A percentile compares a stretch with the other conserved stretches of the same genome.
phyloP scores from a whole-genome alignment of 1,284 basidiomycete species.

The Leccinum olivaceoglutinosum region DNA sequence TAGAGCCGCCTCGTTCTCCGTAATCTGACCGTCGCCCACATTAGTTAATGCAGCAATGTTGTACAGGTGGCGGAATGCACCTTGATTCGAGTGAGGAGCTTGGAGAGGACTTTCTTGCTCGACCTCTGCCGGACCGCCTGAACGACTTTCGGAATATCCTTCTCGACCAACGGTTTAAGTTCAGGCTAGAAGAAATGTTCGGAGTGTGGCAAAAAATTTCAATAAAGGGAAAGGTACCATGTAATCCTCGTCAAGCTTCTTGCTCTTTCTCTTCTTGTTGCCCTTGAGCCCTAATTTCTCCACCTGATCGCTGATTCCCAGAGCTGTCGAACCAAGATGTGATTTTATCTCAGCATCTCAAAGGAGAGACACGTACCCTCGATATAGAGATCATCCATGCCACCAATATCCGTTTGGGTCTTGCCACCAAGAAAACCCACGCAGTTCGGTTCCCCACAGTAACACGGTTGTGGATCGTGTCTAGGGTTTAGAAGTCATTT shows the following conservation, averaged over 20 bases:
- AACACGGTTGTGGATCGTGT: conserved; percentile 93
- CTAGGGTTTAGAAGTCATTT: conserved; percentile 36
- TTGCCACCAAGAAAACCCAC: conserved; percentile 96
- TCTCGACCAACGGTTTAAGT: conserved; percentile 70
- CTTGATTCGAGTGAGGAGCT: conserved; percentile 83
- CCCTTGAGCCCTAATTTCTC: conserved; percentile 80
- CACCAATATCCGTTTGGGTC: conserved; percentile 93
- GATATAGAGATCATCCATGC: conserved; percentile 93
- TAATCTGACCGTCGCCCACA: conserved; percentile 52
- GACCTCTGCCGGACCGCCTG: conserved; percentile 89
- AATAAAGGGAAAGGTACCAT: conserved; percentile 43
- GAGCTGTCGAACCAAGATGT: conserved; percentile 46
- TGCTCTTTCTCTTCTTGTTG: conserved; percentile 85
- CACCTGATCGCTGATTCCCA: conserved; percentile 92
- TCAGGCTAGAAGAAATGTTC: conserved; percentile 41
- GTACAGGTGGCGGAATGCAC: conserved; percentile 34
- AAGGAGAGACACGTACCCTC: conserved; percentile 58
- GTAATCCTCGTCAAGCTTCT: conserved; percentile 93
- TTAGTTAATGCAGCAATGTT: neutral
- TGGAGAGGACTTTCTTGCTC: conserved; percentile 78
- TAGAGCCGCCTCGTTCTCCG: conserved; percentile 75
- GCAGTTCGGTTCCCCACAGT: conserved; percentile 95
- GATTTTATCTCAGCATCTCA: neutral
- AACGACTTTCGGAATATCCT: conserved; percentile 87
- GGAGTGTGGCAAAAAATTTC: neutral